Conservation (phyloP, 179 eudicot species). For the Spergularia azorica region DNA sequence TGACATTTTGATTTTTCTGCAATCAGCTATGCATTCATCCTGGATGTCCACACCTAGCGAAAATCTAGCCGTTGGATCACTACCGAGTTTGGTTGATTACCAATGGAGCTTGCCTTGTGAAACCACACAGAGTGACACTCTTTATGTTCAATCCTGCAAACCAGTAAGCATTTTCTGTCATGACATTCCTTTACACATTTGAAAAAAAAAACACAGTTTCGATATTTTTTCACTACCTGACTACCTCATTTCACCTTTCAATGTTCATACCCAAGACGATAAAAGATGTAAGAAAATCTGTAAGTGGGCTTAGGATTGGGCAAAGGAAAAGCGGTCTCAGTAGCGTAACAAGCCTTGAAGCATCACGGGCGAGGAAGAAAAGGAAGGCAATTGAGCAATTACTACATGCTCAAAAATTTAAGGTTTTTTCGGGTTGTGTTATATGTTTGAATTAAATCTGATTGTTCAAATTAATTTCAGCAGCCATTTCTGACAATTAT, state of each 20-base stretch:
- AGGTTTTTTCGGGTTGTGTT: slow-evolving; percentile 9
- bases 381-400: slow-evolving; percentile 31
- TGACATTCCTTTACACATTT: not conserved
- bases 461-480: not conserved
- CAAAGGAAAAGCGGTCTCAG: slow-evolving; percentile 19
- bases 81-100: slow-evolving; percentile 28
- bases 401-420: slow-evolving; percentile 23
- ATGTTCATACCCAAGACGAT: slow-evolving; percentile 21
- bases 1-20: not conserved
- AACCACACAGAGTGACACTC: slow-evolving; percentile 26
- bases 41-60: slow-evolving; percentile 26
- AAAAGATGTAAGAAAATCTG: slow-evolving; percentile 36
- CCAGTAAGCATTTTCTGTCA: slow-evolving; percentile 18
- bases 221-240: not conserved
- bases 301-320: slow-evolving; percentile 13
- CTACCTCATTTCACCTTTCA: too few species aligned
- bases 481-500: not conserved
- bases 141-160: slow-evolving; percentile 27
- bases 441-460: not conserved
- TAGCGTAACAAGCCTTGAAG: slow-evolving; percentile 22
- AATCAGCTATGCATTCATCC: slow-evolving; percentile 26
- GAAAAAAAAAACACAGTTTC: too few species aligned
- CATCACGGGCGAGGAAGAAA: slow-evolving; percentile 25
- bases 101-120: slow-evolving; percentile 31
- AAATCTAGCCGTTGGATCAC: slow-evolving; percentile 18